phyloP scores from a whole-genome alignment of 2,329 filamentous ascomycete genomes.

The Xylariaceae sp. region DNA sequence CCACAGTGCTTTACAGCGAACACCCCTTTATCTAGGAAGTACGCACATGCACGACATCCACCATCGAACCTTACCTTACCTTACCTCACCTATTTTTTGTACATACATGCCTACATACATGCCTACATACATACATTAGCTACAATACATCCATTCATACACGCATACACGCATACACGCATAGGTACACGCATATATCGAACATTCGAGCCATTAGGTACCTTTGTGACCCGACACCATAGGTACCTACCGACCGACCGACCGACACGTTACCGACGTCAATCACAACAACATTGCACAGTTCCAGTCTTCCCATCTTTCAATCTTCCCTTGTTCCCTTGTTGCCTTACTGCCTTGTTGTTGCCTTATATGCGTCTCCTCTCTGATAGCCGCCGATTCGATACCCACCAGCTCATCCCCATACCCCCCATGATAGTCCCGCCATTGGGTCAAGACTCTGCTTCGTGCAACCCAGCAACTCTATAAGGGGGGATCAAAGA shows the following conservation, averaged over 20 bases:
- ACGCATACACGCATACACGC: too few relatives aligned
- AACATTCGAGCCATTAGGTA: not conserved
- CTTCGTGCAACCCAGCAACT: slow-evolving; percentile 32
- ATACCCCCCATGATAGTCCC: slow-evolving; percentile 37
- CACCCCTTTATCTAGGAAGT: too few relatives aligned
- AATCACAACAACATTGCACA: not conserved
- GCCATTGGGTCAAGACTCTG: slow-evolving; percentile 29
- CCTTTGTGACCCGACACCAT: slow-evolving; percentile 12
- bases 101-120: too few relatives aligned
- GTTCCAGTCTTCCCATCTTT: too few relatives aligned
- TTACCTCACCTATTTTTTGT: too few relatives aligned
- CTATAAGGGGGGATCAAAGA: slow-evolving; percentile 31
- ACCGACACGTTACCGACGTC: too few relatives aligned
- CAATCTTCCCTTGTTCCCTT: too few relatives aligned
- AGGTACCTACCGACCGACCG: not conserved
- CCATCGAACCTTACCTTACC: too few relatives aligned
- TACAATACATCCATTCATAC: not conserved
- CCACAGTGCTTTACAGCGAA: too few relatives aligned
- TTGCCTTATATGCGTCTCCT: not conserved
- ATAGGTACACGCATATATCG: not conserved
- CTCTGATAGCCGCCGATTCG: not conserved
- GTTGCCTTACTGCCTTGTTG: too few relatives aligned
- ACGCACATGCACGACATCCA: too few relatives aligned
- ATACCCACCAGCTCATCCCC: slow-evolving; percentile 8
- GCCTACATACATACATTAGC: too few relatives aligned